A percentile compares a stretch with the other conserved stretches of the same genome.
These are phyloP conservation scores for Globisporangium radiosum DNA, from an alignment of 352 stramenopile species.

Conservation along the genomic window DNA sequence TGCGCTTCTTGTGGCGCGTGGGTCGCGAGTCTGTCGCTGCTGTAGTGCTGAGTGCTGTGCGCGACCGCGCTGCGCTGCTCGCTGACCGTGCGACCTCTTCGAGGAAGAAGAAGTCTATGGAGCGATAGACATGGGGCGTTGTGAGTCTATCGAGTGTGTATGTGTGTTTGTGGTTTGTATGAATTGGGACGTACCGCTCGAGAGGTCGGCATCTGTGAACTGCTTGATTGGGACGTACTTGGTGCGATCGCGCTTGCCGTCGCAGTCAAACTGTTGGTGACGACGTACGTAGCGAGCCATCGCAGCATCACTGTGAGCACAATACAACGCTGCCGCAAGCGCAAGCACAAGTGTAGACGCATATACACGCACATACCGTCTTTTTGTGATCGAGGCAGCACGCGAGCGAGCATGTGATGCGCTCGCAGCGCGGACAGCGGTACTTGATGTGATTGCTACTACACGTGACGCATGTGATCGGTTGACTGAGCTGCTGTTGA, in stretches of 20 bases:
- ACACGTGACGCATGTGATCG: conserved; percentile 40
- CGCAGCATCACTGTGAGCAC: not conserved
- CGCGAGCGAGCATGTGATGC: conserved; percentile 72
- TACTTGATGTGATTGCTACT: conserved; percentile 63
- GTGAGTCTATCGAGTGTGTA: not conserved
- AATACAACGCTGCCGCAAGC: not conserved
- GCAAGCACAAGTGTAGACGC: not conserved
- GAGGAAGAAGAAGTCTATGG: conserved; percentile 67
- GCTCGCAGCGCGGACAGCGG: conserved; percentile 77
- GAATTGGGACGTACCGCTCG: conserved; percentile 36
- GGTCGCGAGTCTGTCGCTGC: conserved; percentile 14
- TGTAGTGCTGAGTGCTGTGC: conserved; percentile 26
- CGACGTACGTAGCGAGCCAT: conserved; percentile 1
- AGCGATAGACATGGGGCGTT: not conserved
- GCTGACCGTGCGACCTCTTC: conserved; percentile 60
- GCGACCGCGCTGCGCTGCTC: conserved; percentile 36
- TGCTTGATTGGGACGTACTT: conserved; percentile 69
- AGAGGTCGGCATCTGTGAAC: conserved; percentile 73
- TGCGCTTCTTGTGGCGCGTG: conserved; percentile 19
- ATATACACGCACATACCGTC: conserved; percentile 25
- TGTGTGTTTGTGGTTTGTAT: not conserved
- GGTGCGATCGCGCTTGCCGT: conserved; percentile 78
- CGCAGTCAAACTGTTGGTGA: conserved; percentile 50
- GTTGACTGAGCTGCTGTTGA: conserved; percentile 1
- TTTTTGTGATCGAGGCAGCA: conserved; percentile 83